Conservation (phyloP, 257 asterid genomes). For the Marsdenia floribunda region DNA sequence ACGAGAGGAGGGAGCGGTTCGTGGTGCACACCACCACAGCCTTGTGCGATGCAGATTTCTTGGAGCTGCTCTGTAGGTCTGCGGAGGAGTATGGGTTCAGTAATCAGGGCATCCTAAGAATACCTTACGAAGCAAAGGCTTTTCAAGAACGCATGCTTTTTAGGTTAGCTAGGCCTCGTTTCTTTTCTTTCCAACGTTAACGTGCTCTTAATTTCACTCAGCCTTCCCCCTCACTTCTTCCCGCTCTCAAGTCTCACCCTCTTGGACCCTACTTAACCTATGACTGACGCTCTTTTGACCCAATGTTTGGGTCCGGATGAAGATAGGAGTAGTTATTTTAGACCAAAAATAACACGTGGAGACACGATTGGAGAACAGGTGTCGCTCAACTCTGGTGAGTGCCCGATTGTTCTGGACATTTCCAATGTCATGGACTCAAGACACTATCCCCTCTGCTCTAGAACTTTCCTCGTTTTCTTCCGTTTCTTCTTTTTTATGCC, state of each 20-base stretch:
- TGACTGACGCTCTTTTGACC: neutral
- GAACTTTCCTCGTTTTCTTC: conserved; percentile 27
- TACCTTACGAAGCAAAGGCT: conserved; percentile 44
- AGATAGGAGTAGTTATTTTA: neutral
- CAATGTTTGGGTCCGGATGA: neutral
- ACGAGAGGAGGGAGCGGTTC: conserved; percentile 34
- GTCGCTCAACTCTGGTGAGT: neutral
- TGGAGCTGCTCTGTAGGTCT: conserved; percentile 41
- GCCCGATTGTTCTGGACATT: conserved; percentile 2
- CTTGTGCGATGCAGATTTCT: conserved; percentile 41
- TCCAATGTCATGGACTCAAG: neutral
- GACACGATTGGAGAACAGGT: neutral
- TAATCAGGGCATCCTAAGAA: conserved; percentile 49
- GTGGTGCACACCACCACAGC: conserved; percentile 45
- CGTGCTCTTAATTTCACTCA: no score
- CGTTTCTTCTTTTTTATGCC: conserved; percentile 10
- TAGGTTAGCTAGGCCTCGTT: neutral
- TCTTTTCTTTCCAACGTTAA: neutral
- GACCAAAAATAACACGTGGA: neutral
- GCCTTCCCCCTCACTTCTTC: no score
- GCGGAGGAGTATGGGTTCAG: conserved; percentile 64
- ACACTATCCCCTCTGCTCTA: conserved; percentile 18
- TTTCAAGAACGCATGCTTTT: conserved; percentile 41
- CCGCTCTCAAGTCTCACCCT: no score
- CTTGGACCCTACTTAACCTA: no score